A percentile compares a stretch with the other conserved stretches of the same genome.
These are phyloP conservation scores for Citrullus mucosospermus DNA, from an alignment of 306 rosid genomes.

Conservation along the genomic window DNA sequence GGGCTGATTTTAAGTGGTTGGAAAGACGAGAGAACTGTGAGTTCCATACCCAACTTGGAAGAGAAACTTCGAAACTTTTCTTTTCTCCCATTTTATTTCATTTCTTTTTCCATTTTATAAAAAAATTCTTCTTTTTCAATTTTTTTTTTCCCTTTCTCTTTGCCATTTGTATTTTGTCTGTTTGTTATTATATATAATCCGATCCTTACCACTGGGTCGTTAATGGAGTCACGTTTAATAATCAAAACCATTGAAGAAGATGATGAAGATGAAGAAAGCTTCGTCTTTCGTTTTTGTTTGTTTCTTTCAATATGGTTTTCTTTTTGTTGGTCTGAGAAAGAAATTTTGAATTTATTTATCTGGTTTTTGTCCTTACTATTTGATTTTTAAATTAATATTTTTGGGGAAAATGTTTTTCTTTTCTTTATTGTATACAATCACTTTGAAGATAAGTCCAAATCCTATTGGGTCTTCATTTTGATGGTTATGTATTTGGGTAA, in stretches of 20 bases:
- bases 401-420: no score
- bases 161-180: background rate
- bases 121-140: no score
- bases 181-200: background rate
- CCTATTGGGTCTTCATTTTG: no score
- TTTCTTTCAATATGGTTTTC: background rate
- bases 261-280: background rate
- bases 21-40: constrained; percentile 9
- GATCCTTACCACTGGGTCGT: background rate
- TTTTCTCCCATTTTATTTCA: background rate
- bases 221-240: constrained; percentile 4
- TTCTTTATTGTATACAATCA: no score
- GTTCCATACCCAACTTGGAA: constrained; percentile 1
- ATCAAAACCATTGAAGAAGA: background rate
- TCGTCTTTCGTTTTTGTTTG: background rate
- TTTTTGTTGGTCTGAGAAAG: background rate
- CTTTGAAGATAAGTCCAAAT: no score
- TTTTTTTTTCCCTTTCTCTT: background rate
- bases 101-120: background rate
- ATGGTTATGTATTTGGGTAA: no score
- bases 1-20: constrained; percentile 12
- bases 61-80: background rate
- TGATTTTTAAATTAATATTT: background rate
- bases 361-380: background rate
- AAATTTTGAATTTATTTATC: background rate